A percentile compares a stretch with the other conserved stretches of the same genome.
phyloP scores from a whole-genome alignment of 129 eudicot species.

The Escallonia herrerae region DNA sequence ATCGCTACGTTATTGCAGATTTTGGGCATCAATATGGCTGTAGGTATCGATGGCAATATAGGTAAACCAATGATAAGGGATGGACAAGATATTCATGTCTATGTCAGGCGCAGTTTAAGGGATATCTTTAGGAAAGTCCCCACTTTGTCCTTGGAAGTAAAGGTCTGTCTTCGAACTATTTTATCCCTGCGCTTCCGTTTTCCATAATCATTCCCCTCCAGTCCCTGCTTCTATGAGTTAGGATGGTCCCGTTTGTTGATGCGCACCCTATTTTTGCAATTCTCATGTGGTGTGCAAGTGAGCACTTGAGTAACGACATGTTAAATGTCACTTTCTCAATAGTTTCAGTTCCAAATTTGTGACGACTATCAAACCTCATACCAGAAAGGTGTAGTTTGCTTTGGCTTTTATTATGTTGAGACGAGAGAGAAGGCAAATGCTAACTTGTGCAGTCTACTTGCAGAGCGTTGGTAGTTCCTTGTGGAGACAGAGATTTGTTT shows the following conservation, averaged over 20 bases:
- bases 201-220: not conserved
- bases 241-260: not conserved
- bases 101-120: conserved; percentile 81
- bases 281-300: too few species aligned
- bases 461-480: too few species aligned
- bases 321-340: too few species aligned
- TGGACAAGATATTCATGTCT: conserved; percentile 72
- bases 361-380: too few species aligned
- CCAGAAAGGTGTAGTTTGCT: too few species aligned
- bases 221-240: not conserved
- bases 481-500: too few species aligned
- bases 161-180: conserved; percentile 33
- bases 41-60: conserved; percentile 72
- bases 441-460: too few species aligned
- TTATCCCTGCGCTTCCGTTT: not conserved
- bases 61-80: conserved; percentile 89
- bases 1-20: conserved; percentile 40
- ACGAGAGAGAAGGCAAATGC: too few species aligned
- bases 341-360: too few species aligned
- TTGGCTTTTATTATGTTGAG: too few species aligned
- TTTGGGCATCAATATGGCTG: conserved; percentile 86
- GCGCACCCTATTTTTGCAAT: too few species aligned
- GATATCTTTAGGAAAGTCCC: conserved; percentile 93
- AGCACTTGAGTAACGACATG: too few species aligned
- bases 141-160: conserved; percentile 72